Conservation (phyloP, 352 stramenopile genomes). For the Globisporangium canariense region DNA sequence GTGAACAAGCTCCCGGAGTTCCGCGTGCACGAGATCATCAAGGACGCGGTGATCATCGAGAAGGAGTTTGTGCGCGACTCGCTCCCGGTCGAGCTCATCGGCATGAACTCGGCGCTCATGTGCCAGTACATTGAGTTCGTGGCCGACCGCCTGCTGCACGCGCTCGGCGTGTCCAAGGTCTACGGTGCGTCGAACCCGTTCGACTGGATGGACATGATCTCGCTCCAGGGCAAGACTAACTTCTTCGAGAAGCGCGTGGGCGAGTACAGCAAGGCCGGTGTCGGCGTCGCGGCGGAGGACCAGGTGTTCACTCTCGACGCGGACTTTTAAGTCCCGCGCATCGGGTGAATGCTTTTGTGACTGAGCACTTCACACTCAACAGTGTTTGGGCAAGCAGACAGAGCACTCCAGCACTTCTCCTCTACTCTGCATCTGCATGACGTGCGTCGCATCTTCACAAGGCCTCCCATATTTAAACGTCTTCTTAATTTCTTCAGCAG, state of each 20-base stretch:
- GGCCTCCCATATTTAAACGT: slow-evolving; percentile 2
- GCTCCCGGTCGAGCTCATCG: slow-evolving; percentile 98
- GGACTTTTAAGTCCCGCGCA: slow-evolving; percentile 80
- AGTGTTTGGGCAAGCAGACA: too few species aligned
- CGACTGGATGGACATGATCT: slow-evolving; percentile 99
- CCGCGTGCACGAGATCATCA: slow-evolving; percentile 94
- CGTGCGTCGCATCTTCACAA: neutral
- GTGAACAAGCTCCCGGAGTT: slow-evolving; percentile 94
- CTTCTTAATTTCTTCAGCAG: neutral
- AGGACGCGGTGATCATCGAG: slow-evolving; percentile 95
- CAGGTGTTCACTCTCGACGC: slow-evolving; percentile 93
- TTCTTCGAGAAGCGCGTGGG: slow-evolving; percentile 98
- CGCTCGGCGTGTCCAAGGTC: slow-evolving; percentile 91
- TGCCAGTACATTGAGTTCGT: slow-evolving; percentile 99
- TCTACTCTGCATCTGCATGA: neutral
- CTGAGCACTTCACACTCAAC: too few species aligned
- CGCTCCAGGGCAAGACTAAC: slow-evolving; percentile 97
- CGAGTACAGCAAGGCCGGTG: slow-evolving; percentile 98
- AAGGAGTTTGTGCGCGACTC: slow-evolving; percentile 97
- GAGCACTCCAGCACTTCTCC: neutral
- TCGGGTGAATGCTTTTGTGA: too few species aligned
- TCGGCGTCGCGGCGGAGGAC: slow-evolving; percentile 87
- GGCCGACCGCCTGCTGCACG: slow-evolving; percentile 93
- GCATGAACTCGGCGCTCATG: slow-evolving; percentile 98
- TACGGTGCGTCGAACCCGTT: slow-evolving; percentile 96